These are phyloP conservation scores for Scenedesmus sp. DNA, from an alignment of 163 green algal species.

Conservation along the genomic window DNA sequence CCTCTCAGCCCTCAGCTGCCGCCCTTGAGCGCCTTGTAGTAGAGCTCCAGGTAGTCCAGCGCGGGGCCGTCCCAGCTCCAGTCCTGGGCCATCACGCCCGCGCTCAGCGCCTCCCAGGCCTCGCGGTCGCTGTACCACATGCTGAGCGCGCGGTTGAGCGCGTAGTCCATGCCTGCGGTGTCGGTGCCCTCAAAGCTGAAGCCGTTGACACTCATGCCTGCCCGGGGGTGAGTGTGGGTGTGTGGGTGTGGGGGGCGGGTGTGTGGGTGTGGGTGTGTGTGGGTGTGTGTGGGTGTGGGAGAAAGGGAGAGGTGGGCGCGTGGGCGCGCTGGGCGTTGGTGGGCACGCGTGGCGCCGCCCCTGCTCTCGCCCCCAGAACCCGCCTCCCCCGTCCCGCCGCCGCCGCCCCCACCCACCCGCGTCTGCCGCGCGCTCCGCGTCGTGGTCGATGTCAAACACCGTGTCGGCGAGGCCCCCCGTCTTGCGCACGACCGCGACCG, in stretches of 20 bases:
- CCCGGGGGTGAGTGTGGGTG: too few species aligned
- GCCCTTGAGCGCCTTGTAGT: slow-evolving; percentile 67
- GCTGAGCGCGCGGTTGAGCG: slow-evolving; percentile 77
- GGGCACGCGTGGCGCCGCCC: too few species aligned
- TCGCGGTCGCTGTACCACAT: slow-evolving; percentile 78
- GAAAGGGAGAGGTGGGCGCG: background rate
- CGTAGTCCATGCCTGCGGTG: slow-evolving; percentile 78
- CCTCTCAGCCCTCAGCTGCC: too few species aligned
- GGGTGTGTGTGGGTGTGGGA: too few species aligned
- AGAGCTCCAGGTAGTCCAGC: slow-evolving; percentile 92
- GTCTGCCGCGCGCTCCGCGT: slow-evolving; percentile 61
- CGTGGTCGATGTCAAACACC: slow-evolving; percentile 88
- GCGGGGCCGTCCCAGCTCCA: slow-evolving; percentile 89
- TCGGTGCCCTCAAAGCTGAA: slow-evolving; percentile 74
- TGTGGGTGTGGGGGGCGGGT: too few species aligned
- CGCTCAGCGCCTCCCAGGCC: slow-evolving; percentile 63
- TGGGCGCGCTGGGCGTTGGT: too few species aligned
- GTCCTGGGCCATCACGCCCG: slow-evolving; percentile 67
- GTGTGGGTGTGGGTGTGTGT: too few species aligned
- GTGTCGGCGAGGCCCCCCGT: slow-evolving; percentile 93
- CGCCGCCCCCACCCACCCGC: background rate
- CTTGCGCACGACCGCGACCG: slow-evolving; percentile 82
- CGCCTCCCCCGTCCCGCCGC: too few species aligned
- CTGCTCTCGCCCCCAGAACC: too few species aligned
- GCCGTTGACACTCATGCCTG: slow-evolving; percentile 43